Percentiles rank a stretch among this genome's conserved stretches.
These are phyloP conservation scores for Zizania latifolia DNA, from an alignment of 176 grass and related monocot species.

Conservation along the genomic window DNA sequence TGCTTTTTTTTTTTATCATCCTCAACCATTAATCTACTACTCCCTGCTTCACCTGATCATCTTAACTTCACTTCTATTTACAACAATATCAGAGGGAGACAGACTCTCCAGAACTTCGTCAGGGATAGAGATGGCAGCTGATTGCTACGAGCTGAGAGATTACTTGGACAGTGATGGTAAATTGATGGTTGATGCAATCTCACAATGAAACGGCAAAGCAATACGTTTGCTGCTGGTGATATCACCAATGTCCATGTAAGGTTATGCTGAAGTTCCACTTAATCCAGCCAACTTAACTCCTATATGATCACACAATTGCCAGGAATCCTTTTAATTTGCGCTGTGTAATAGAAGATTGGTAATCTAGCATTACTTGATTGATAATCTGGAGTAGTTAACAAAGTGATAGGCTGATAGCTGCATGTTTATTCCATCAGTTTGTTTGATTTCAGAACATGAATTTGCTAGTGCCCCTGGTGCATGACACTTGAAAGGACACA, in stretches of 20 bases:
- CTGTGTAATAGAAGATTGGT: background rate
- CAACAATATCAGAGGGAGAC: slow-evolving; percentile 23
- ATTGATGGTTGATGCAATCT: slow-evolving; percentile 42
- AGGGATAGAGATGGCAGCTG: slow-evolving; percentile 28
- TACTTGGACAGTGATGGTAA: slow-evolving; percentile 27
- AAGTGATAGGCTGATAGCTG: background rate
- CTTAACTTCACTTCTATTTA: no score
- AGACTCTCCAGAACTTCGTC: slow-evolving; percentile 7
- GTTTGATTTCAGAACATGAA: background rate
- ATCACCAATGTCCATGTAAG: slow-evolving; percentile 43
- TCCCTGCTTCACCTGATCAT: no score
- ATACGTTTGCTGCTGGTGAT: slow-evolving; percentile 45
- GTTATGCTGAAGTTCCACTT: background rate
- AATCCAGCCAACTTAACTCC: background rate
- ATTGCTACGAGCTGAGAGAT: slow-evolving; percentile 36
- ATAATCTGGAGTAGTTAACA: background rate
- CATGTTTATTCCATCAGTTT: background rate
- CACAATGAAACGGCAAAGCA: slow-evolving; percentile 35
- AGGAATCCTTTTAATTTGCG: background rate
- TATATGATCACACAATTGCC: background rate
- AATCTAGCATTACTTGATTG: background rate
- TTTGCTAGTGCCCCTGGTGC: background rate
- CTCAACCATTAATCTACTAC: no score
- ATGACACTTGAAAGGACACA: background rate
- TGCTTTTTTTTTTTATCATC: no score